Evolutionary conservation across 805 yeast genomes (phyloP), one percentile per base, ranked within the genome.

Genomic region (Lachancea sp.): DNA sequence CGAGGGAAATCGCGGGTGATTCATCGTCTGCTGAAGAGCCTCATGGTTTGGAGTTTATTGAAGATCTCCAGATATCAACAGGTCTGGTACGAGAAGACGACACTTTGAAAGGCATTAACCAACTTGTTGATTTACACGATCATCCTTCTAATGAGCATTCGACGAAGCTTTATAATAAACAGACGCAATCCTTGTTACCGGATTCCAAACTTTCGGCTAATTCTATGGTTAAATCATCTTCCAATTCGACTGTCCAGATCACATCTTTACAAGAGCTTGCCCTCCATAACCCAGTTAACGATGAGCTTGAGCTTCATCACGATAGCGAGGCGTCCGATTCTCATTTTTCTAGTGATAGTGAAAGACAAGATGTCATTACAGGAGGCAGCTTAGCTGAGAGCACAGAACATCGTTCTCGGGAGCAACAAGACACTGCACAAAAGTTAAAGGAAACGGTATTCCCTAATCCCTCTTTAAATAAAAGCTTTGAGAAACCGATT

Each of bases 1-100:
- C 58, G 2, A 44, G 45, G 21, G 60, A 53, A 26, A 42, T 20
- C 29, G 29, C 17, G 8, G 21, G 34, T 7, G n/a, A 23, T 16
- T 29, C 13, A n/a, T n/a, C 34, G 5, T 41, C 45, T n/a, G 28
- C 25, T 13, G 32, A 25, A 11, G 40, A 30, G 7, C 6, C 25
- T 12, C 25, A 41, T n/a, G 23, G 28, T 16, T 19, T 23, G 3
- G 34, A 41, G 3, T 47, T 50, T 5, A 43, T 46, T 8, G 51
- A 50, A 20, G 55, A 51, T 20, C 34, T 51, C 13, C 42, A 42
- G 12, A 53, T 53, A 12, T 39, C 51, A 13, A 22, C 26, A 9
- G 46, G 48, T 8, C 35, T 48, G 9, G 29, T 26, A 15, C 29
- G 38, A 32, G 41, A 41, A 7, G 45, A 41, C 11, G 41, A 20